phyloP scores from a whole-genome alignment of 192 early-diverging fungal species.

The Mycoemilia scoparia region DNA sequence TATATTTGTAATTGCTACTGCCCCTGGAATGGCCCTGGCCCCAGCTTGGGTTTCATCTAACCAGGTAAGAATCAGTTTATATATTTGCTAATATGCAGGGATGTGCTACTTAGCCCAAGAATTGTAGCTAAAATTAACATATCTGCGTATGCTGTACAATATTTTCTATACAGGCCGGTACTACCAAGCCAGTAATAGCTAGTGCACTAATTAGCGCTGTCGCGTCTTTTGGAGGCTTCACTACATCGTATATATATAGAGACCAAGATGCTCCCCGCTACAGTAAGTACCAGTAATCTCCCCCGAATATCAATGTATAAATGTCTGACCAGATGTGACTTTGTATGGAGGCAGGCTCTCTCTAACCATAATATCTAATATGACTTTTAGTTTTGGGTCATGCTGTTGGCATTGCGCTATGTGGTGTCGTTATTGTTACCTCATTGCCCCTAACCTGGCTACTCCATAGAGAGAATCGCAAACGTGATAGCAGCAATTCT shows the following conservation, averaged over 20 bases:
- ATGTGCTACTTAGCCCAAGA: no score
- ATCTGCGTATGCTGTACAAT: no score
- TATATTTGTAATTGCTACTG: conserved; percentile 27
- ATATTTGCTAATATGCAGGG: no score
- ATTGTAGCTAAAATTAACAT: no score
- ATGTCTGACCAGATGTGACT: no score
- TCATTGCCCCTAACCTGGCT: conserved; percentile 5
- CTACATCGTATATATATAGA: conserved; percentile 26
- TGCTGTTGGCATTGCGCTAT: conserved; percentile 18
- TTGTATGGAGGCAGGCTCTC: no score
- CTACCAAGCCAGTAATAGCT: conserved; percentile 28
- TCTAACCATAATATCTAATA: no score
- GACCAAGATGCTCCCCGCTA: conserved; percentile 14
- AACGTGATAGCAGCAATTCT: conserved; percentile 3
- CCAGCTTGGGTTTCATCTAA: conserved; percentile 27
- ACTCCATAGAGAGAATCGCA: conserved; percentile 10
- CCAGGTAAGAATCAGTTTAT: conserved; percentile 15
- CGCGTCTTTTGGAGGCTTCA: conserved; percentile 19
- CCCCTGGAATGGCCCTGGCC: conserved; percentile 20
- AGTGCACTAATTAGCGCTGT: conserved; percentile 15
- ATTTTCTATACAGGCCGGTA: no score
- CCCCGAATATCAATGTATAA: no score
- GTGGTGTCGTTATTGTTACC: conserved; percentile 4
- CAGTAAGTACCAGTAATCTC: no score
- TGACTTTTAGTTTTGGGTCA: conserved; percentile 20